These are phyloP conservation scores for Hypoxylon fuscum DNA, from an alignment of 495 filamentous ascomycete species.

Conservation along the genomic window DNA sequence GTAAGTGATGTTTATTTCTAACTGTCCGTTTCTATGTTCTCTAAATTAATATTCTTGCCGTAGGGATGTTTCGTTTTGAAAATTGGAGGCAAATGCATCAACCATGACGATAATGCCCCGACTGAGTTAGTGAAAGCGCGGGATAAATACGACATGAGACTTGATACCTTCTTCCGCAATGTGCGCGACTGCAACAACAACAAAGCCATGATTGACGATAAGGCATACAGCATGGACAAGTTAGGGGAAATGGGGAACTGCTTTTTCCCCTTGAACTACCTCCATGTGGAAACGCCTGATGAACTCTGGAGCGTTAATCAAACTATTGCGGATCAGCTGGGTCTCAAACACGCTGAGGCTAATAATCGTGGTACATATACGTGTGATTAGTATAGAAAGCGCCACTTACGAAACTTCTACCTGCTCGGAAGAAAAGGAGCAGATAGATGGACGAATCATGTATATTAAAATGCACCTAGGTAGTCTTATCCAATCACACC, in stretches of 20 bases:
- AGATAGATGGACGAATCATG: no score
- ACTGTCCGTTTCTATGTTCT: not conserved
- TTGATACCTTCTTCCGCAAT: conserved; percentile 1
- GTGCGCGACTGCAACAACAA: conserved; percentile 13
- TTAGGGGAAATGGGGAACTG: not conserved
- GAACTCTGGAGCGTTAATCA: not conserved
- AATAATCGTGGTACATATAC: no score
- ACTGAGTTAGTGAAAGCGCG: not conserved
- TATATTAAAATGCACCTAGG: no score
- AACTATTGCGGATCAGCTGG: not conserved
- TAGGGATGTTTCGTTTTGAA: conserved; percentile 6
- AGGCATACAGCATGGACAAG: not conserved
- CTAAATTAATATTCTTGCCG: not conserved
- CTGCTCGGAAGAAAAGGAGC: no score
- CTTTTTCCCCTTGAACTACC: conserved; percentile 1
- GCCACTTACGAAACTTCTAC: no score
- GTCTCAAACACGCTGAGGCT: not conserved
- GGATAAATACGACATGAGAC: not conserved
- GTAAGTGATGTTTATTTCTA: not conserved
- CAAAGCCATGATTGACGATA: not conserved
- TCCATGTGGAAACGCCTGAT: not conserved
- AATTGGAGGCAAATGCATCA: conserved; percentile 1
- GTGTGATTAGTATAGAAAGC: no score
- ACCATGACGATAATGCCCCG: conserved; percentile 1
- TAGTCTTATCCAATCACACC: no score